Evolutionary conservation across 805 yeast species (phyloP), one percentile per base, ranked within the genome.

Genomic region (Zygotorulaspora chibaensis): DNA sequence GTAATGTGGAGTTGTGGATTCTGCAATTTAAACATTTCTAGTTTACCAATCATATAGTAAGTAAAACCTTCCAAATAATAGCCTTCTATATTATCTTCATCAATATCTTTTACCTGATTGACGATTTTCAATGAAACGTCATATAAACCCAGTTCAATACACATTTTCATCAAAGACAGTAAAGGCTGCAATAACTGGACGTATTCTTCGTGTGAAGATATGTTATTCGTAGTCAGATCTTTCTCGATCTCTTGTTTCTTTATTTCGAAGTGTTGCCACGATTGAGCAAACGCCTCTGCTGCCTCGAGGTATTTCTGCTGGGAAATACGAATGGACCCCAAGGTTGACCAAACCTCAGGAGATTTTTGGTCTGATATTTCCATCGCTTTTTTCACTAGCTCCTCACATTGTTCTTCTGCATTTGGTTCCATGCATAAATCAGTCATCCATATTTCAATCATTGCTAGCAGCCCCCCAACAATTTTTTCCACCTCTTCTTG

Each of bases 391-490:
- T 76, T 66, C 44, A 90, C 83, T 53, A 87, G 72, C 45, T 73
- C 73, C 56, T 89, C 85, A 68, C 98, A 93, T 63, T 80, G 75
- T 8, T 63, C 17, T 66, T 93, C 98, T 2, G 98, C 98, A 54
- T 83, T 81, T 2, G 80, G 80, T 58, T 87, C 95, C 96, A 90
- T 88, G 70, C 98, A 90, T 52, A 90, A 71, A 70, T 91, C 97
- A 1, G 98, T 91, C 97, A 89, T 87, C 96, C 96, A 90, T 46
- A 87, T 84, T 66, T 91, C 99, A 58, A 93, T 85, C 70, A 84
- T 76, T 6, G 96, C 83, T 54, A 91, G 81, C 23, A 87, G 70
- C 0, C 91, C 96, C 59, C 82, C 85, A 52, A 84, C 80, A 39
- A 87, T 61, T 61, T 84, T 86, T 51, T 76, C 77, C 15, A 75